Percentiles rank a stretch among this genome's conserved stretches.
These are phyloP conservation scores for Trametes cubensis DNA, from an alignment of 768 basidiomycete species.

Conservation along the genomic window DNA sequence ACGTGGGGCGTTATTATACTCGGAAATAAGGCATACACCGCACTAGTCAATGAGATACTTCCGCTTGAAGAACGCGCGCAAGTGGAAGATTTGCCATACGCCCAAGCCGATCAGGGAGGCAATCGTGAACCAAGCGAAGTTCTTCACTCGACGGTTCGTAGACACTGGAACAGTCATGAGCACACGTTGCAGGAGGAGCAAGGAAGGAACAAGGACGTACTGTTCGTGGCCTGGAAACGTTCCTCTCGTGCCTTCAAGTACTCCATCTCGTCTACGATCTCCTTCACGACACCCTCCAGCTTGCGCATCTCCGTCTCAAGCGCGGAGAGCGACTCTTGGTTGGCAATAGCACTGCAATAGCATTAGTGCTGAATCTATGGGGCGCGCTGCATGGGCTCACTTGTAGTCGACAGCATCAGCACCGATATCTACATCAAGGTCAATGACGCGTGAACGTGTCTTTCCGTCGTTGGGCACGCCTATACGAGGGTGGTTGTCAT, in stretches of 20 bases:
- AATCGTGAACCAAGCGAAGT: slow-evolving; percentile 90
- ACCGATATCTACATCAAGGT: slow-evolving; percentile 96
- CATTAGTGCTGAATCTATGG: slow-evolving; percentile 4
- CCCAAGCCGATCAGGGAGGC: slow-evolving; percentile 78
- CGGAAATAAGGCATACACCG: background rate
- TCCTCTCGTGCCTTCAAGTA: slow-evolving; percentile 92
- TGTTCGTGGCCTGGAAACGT: slow-evolving; percentile 83
- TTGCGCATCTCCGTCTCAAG: slow-evolving; percentile 99
- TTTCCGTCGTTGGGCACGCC: slow-evolving; percentile 50
- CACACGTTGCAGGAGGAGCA: background rate
- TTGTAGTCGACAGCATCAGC: slow-evolving; percentile 99
- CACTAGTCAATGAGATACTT: slow-evolving; percentile 83
- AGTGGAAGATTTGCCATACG: slow-evolving; percentile 93
- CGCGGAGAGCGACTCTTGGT: slow-evolving; percentile 93
- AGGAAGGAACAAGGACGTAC: slow-evolving; percentile 49
- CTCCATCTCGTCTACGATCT: slow-evolving; percentile 90
- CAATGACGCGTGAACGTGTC: slow-evolving; percentile 68
- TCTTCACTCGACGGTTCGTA: slow-evolving; percentile 88
- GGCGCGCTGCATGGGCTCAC: slow-evolving; percentile 49
- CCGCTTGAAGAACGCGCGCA: slow-evolving; percentile 93
- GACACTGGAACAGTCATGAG: slow-evolving; percentile 59
- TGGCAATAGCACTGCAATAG: slow-evolving; percentile 84
- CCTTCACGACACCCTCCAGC: slow-evolving; percentile 91
- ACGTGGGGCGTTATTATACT: too few species aligned
- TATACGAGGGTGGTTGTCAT: slow-evolving; percentile 25